A percentile compares a stretch with the other conserved stretches of the same genome.
Conservation (phyloP, 2,329 filamentous ascomycete species). For the Apiospora marii region DNA sequence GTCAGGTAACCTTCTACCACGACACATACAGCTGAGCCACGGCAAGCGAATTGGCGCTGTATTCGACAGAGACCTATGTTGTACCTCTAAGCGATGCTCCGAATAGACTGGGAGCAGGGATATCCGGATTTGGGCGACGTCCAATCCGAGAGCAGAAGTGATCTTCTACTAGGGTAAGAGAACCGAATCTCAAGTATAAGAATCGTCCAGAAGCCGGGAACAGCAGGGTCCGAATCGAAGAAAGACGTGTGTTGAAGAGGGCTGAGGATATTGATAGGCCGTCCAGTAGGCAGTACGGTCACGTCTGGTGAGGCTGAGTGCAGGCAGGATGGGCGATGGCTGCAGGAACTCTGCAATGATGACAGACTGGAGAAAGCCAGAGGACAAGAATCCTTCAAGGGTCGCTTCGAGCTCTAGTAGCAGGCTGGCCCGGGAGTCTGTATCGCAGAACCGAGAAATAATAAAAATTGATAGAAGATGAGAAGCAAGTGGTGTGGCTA, state of each 20-base stretch:
- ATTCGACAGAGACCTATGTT: not conserved
- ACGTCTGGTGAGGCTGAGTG: constrained; percentile 18
- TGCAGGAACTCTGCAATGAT: constrained; percentile 23
- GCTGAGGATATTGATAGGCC: not conserved
- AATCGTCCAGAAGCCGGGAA: not conserved
- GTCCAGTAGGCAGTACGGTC: not conserved
- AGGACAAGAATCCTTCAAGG: constrained; percentile 24
- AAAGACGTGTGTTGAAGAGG: not conserved
- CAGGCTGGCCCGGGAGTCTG: not conserved
- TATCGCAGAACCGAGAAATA: constrained; percentile 20
- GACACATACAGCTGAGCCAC: not conserved
- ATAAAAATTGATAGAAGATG: constrained; percentile 35
- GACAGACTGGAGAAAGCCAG: constrained; percentile 1
- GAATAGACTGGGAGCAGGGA: not conserved
- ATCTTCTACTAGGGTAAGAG: not conserved
- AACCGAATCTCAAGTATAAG: not conserved
- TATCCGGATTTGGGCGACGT: constrained; percentile 12
- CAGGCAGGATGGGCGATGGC: constrained; percentile 5
- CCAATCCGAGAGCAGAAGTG: not conserved
- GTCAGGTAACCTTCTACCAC: constrained; percentile 1
- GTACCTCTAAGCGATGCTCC: not conserved
- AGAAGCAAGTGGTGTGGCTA: constrained; percentile 44
- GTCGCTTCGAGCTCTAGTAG: constrained; percentile 8
- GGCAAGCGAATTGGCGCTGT: not conserved
- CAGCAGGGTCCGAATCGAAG: not conserved